Evolutionary conservation across 371 early-diverging fungal genomes (phyloP), one percentile per base, ranked within the genome.

Genomic region (Syncephalis plumigaleata): DNA sequence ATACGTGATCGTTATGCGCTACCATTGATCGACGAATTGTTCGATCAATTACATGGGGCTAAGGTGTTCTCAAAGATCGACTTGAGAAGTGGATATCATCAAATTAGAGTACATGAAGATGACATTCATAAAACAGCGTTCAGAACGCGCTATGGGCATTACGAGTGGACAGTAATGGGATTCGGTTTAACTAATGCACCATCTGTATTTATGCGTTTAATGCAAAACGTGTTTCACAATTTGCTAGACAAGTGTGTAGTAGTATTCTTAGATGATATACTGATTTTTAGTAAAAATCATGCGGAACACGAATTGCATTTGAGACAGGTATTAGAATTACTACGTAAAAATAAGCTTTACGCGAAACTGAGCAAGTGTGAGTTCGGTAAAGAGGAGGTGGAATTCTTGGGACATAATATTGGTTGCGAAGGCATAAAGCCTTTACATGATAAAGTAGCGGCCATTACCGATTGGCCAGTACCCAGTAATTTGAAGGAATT

Each of bases 181-280:
- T 71, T 79, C 42, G 70, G 71, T 2, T 45, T 71, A 5, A 59
- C 57, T 9, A 65, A 68, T 51, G 54, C 67, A 0, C 73, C 71
- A 4, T 57, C 60, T 0, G 58, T 58, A 0, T 71, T 72, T 39
- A 64, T 69, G 27, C n/a, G 49, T 0, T 9, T 66, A 20, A 73
- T 71, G 61, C 47, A 57, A 36, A 9, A 48, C 0, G 47, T 70
- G 0, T 56, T 79, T 0, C 37, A 48, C 0, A 56, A 61, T 2
- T 49, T 56, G 21, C 22, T 65, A 38, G 68, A 68, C 45, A 52
- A 58, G 3, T 69, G 50, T 20, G 58, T 58, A 1, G 39, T 70
- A 0, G 57, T 69, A 1, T 79, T 70, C 36, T 39, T 79, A 0
- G 76, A 81, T 48, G 70, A 77, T 48, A 70, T 77, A 1, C 48